These are phyloP conservation scores for Exophiala oligosperma DNA, from an alignment of 2,329 filamentous ascomycete species.

Conservation along the genomic window DNA sequence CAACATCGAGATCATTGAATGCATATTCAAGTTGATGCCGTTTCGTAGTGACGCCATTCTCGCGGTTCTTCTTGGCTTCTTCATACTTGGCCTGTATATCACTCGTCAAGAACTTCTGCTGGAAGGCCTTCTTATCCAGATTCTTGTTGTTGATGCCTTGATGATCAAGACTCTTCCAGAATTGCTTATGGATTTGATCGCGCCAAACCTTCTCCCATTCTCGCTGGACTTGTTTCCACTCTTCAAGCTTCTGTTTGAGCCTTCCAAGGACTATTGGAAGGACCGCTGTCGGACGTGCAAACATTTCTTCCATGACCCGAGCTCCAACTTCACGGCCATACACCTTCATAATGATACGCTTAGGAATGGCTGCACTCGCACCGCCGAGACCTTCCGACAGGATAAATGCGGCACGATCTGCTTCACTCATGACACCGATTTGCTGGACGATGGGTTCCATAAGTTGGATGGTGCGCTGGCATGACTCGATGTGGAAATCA, in stretches of 20 bases:
- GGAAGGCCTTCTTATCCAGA: conserved; percentile 86
- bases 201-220: conserved; percentile 99
- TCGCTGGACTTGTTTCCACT: conserved; percentile 94
- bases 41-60: conserved; percentile 59
- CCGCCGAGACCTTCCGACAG: conserved; percentile 84
- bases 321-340: conserved; percentile 83
- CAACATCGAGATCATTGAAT: conserved; percentile 70
- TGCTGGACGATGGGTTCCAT: conserved; percentile 92
- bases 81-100: conserved; percentile 92
- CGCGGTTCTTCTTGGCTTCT: conserved; percentile 75
- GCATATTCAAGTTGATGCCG: conserved; percentile 74
- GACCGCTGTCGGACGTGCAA: conserved; percentile 78
- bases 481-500: conserved; percentile 96
- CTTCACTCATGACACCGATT: conserved; percentile 74
- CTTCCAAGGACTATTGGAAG: conserved; percentile 85
- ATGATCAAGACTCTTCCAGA: conserved; percentile 94
- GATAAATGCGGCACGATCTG: conserved; percentile 71
- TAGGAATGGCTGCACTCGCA: conserved; percentile 94
- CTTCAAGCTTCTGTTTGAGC: conserved; percentile 93
- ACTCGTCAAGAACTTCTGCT: conserved; percentile 84
- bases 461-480: conserved; percentile 90
- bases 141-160: conserved; percentile 89
- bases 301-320: conserved; percentile 84
- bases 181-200: conserved; percentile 89
- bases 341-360: conserved; percentile 95